Percentiles rank a stretch among this genome's conserved stretches.
Conservation (phyloP, 495 filamentous ascomycete genomes). For the Trichoderma gamsii region DNA sequence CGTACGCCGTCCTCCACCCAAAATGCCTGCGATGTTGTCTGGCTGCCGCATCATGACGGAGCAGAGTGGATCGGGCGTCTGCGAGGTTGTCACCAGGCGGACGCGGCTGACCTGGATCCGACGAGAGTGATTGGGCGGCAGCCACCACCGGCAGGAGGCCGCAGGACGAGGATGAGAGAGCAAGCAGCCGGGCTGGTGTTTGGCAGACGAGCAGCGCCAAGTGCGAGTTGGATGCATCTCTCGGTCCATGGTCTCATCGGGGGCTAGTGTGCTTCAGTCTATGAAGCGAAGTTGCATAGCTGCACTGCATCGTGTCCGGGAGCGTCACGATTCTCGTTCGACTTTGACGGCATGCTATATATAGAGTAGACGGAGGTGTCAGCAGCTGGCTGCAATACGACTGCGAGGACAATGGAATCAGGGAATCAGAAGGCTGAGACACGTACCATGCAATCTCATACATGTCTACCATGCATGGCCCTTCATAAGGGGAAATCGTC, state of each 20-base stretch:
- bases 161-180: neutral
- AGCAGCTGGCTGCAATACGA: neutral
- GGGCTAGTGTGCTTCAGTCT: neutral
- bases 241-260: neutral
- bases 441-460: conserved; percentile 1
- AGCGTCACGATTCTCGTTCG: neutral
- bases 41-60: conserved; percentile 6
- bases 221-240: neutral
- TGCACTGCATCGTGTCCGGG: neutral
- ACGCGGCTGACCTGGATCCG: conserved; percentile 2
- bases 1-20: neutral
- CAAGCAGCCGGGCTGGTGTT: neutral
- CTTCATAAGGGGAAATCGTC: neutral
- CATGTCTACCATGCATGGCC: neutral
- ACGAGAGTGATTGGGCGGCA: neutral
- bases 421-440: neutral
- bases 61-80: neutral
- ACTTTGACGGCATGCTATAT: neutral
- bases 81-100: conserved; percentile 12
- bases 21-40: neutral
- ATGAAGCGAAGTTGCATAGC: neutral
- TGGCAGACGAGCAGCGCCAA: neutral
- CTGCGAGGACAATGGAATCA: neutral
- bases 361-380: neutral
- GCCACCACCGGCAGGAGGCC: neutral